Evolutionary conservation across 441 rosid genomes (phyloP), one percentile per base, ranked within the genome.

Genomic region (Lepidium campestre): DNA sequence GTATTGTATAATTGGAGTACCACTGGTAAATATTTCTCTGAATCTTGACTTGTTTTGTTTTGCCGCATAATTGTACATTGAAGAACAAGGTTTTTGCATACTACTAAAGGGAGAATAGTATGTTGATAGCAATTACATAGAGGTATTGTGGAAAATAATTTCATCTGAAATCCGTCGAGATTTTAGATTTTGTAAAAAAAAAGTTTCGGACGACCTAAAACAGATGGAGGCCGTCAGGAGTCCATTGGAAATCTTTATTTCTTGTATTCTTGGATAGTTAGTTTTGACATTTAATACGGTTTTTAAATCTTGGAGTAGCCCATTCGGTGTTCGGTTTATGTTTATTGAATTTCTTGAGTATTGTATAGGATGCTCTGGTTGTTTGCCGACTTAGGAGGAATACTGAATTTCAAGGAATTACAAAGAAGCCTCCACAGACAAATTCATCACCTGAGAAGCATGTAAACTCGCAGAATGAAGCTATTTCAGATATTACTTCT

Each of bases 331-430:
- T 67, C 17, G 64, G 23, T 19, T 67, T 67, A 17, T 18, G 35
- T 7, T 71, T 52, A 45, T 25, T 22, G n/a, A 17, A 85, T 85
- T n/a, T 57, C 15, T 56, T 5, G 46, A 65, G 10, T 53, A 14
- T 66, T 47, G 9, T 67, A 39, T 75, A 92, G 96, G 88, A 92
- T 59, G 76, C 87, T 64, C 63, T 85, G 39, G 98, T 86, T 57
- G 77, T 87, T 58, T 92, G 95, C 79, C 93, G 93, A 25, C 81
- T 92, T 10, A 78, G 79, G 75, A 87, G 54, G 80, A 92, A 89
- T 32, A 19, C 7, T 0, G 91, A 86, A 4, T 88, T 86, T 14
- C 72, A 48, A 18, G 49, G 53, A 4, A 44, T 19, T 50, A 40
- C 41, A 3, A 60, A 41, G 42, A 73, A 67, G 23, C 12, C 54